Conservation (phyloP, 371 early-diverging fungal species). For the Funneliformis caledonium region DNA sequence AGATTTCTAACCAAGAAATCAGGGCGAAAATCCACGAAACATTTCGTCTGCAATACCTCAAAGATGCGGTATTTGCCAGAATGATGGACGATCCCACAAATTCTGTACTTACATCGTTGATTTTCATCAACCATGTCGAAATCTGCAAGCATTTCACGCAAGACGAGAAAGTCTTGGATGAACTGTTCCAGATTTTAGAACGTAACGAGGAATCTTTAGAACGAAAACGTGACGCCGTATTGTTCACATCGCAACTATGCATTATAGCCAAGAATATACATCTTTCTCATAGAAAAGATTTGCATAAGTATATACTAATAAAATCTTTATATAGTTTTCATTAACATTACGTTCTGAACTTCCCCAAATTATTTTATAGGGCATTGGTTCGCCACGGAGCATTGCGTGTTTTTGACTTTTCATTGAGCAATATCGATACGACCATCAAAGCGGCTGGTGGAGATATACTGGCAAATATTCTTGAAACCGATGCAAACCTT, state of each 20-base stretch:
- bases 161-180: slow-evolving; percentile 64
- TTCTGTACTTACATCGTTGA: slow-evolving; percentile 69
- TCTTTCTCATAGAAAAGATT: slow-evolving; percentile 54
- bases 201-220: slow-evolving; percentile 52
- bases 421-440: slow-evolving; percentile 59
- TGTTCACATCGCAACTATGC: slow-evolving; percentile 79
- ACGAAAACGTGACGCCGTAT: slow-evolving; percentile 66
- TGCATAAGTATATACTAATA: slow-evolving; percentile 49
- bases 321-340: background rate
- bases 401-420: slow-evolving; percentile 72
- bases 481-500: slow-evolving; percentile 79
- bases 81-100: slow-evolving; percentile 74
- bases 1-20: slow-evolving; percentile 69
- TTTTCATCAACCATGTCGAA: slow-evolving; percentile 81
- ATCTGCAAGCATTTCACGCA: slow-evolving; percentile 75
- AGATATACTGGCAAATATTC: slow-evolving; percentile 71
- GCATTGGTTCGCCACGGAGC: slow-evolving; percentile 74
- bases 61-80: slow-evolving; percentile 77
- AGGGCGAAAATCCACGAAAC: slow-evolving; percentile 79
- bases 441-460: slow-evolving; percentile 63
- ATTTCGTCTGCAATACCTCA: slow-evolving; percentile 82
- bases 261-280: slow-evolving; percentile 74
- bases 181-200: slow-evolving; percentile 70
- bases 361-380: slow-evolving; percentile 43
- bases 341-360: too few species aligned